phyloP scores from a whole-genome alignment of 768 basidiomycete species.

The Pleurotus pulmonarius region DNA sequence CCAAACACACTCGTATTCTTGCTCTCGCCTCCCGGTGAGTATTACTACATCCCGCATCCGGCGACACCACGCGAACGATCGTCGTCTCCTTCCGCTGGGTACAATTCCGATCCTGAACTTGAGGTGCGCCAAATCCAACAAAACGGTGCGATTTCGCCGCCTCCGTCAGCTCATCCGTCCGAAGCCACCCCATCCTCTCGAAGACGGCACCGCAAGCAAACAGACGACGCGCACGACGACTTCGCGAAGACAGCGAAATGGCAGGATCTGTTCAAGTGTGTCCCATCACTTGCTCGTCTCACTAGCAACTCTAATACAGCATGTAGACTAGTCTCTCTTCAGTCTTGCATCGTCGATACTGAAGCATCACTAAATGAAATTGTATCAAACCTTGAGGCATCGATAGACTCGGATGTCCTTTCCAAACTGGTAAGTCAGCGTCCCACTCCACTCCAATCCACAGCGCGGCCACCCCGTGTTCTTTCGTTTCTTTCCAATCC shows the following conservation, averaged over 20 bases:
- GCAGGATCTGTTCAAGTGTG: conserved; percentile 73
- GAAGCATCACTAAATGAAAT: conserved; percentile 45
- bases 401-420: conserved; percentile 37
- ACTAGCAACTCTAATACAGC: conserved; percentile 6
- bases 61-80: conserved; percentile 29
- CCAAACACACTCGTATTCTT: conserved; percentile 72
- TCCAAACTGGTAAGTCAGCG: conserved; percentile 37
- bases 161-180: neutral
- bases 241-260: conserved; percentile 47
- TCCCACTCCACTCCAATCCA: conserved; percentile 5
- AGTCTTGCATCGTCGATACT: conserved; percentile 49
- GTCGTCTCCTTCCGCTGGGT: conserved; percentile 58
- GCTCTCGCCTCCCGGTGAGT: conserved; percentile 56
- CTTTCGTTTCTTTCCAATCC: conserved; percentile 6
- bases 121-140: conserved; percentile 41
- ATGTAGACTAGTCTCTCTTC: conserved; percentile 48
- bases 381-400: conserved; percentile 41
- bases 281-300: conserved; percentile 11
- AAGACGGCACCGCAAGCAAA: conserved; percentile 26
- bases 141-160: neutral
- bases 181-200: conserved; percentile 22
- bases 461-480: neutral
- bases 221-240: conserved; percentile 13
- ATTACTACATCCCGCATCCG: conserved; percentile 52
- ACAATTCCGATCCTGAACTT: conserved; percentile 71